A percentile compares a stretch with the other conserved stretches of the same genome.
phyloP scores from a whole-genome alignment of 352 stramenopile species.

The Pythium sp. region DNA sequence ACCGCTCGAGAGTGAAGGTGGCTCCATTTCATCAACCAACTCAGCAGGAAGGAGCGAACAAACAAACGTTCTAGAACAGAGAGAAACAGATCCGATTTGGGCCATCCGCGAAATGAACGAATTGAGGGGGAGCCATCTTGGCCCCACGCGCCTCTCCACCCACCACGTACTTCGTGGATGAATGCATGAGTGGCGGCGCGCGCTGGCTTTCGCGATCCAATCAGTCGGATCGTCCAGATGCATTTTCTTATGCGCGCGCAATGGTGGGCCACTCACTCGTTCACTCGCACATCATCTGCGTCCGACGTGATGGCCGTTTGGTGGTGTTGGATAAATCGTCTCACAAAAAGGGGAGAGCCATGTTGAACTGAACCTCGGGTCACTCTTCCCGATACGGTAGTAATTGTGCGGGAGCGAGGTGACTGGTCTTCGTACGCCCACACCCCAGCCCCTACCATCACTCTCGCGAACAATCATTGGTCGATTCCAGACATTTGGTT shows the following conservation, averaged over 20 bases:
- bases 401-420: slow-evolving; percentile 1
- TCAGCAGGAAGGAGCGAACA: not conserved
- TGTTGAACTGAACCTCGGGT: slow-evolving; percentile 15
- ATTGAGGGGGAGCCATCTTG: not conserved
- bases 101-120: not conserved
- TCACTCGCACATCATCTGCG: not conserved
- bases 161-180: not conserved
- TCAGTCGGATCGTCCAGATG: not conserved
- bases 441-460: slow-evolving; percentile 12
- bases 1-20: slow-evolving; percentile 9
- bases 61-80: slow-evolving; percentile 10
- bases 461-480: slow-evolving; percentile 11
- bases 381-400: not conserved
- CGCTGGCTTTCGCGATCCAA: not conserved
- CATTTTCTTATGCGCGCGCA: not conserved
- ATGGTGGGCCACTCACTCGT: not conserved
- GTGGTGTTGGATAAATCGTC: slow-evolving; percentile 6
- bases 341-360: not conserved
- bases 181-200: not conserved
- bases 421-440: slow-evolving; percentile 10
- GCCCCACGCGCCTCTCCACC: not conserved
- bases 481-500: slow-evolving; percentile 18
- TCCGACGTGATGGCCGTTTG: not conserved
- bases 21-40: slow-evolving; percentile 7
- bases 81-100: not conserved